Percentiles rank a stretch among this genome's conserved stretches.
Conservation (phyloP, 2,329 filamentous ascomycete genomes). For the Botrytis paeoniae region DNA sequence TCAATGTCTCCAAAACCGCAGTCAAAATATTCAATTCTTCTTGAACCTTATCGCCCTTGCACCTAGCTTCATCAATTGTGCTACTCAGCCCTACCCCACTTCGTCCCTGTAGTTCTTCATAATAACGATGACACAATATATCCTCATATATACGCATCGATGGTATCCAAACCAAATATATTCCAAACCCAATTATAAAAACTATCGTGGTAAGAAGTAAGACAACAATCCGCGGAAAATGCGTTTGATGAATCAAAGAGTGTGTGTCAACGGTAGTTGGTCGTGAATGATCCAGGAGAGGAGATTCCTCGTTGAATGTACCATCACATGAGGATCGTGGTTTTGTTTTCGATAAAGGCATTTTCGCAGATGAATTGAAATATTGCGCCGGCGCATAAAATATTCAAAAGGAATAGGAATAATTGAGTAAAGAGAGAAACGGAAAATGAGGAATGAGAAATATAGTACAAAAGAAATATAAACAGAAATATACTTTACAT, state of each 20-base stretch:
- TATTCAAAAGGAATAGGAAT: not conserved
- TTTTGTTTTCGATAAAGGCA: slow-evolving; percentile 1
- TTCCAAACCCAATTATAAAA: slow-evolving; percentile 35
- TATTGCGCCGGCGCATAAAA: slow-evolving; percentile 11
- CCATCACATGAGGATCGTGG: not conserved
- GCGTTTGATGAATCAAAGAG: slow-evolving; percentile 16
- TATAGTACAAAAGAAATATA: not conserved
- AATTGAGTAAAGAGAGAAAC: not conserved
- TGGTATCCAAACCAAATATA: slow-evolving; percentile 39
- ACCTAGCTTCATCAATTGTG: slow-evolving; percentile 40
- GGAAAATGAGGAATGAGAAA: not conserved
- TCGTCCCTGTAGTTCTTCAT: slow-evolving; percentile 28
- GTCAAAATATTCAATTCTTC: slow-evolving; percentile 40
- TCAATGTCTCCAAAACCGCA: slow-evolving; percentile 36
- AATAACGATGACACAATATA: slow-evolving; percentile 43
- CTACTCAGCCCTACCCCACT: slow-evolving; percentile 29
- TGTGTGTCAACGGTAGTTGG: not conserved
- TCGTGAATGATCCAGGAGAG: slow-evolving; percentile 14
- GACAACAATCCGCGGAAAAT: slow-evolving; percentile 36
- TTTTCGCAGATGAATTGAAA: not conserved
- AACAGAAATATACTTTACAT: not conserved
- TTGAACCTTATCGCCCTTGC: slow-evolving; percentile 42
- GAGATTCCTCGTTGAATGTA: slow-evolving; percentile 15
- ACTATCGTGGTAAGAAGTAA: slow-evolving; percentile 37
- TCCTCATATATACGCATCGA: slow-evolving; percentile 41